A percentile compares a stretch with the other conserved stretches of the same genome.
Conservation (phyloP, 495 filamentous ascomycete genomes). For the Glonium stellatum region DNA sequence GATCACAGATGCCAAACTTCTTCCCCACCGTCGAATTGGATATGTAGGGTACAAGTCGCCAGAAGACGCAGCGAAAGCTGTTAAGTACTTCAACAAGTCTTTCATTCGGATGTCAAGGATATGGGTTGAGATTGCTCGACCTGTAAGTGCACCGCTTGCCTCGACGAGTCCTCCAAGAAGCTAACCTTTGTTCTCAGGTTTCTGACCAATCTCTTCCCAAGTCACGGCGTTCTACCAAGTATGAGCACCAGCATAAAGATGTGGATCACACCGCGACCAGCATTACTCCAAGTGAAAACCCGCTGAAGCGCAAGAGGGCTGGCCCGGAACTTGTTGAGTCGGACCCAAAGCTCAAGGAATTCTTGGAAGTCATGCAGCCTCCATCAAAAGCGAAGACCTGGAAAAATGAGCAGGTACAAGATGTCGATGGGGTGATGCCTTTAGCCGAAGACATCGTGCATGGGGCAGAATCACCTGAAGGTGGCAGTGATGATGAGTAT, state of each 20-base stretch:
- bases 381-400: slow-evolving; percentile 60
- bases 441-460: neutral
- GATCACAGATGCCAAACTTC: slow-evolving; percentile 85
- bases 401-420: slow-evolving; percentile 47
- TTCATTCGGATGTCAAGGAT: slow-evolving; percentile 98
- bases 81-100: slow-evolving; percentile 88
- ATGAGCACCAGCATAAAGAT: slow-evolving; percentile 32
- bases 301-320: slow-evolving; percentile 53
- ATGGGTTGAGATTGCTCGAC: slow-evolving; percentile 78
- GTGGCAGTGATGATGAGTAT: slow-evolving; percentile 60
- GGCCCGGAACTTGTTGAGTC: slow-evolving; percentile 31
- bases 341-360: slow-evolving; percentile 80
- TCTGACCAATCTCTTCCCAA: slow-evolving; percentile 22
- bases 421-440: slow-evolving; percentile 25
- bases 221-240: slow-evolving; percentile 37
- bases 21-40: slow-evolving; percentile 82
- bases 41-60: slow-evolving; percentile 89
- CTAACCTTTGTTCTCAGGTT: slow-evolving; percentile 10
- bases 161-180: neutral
- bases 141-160: slow-evolving; percentile 44
- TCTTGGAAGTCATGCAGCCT: slow-evolving; percentile 71
- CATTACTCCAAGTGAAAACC: slow-evolving; percentile 10
- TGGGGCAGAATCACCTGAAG: slow-evolving; percentile 34
- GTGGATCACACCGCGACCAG: slow-evolving; percentile 21
- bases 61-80: slow-evolving; percentile 70